Percentiles rank a stretch among this genome's conserved stretches.
These are phyloP conservation scores for Neospora caninum DNA, from an alignment of 169 alveolate species.

Conservation along the genomic window DNA sequence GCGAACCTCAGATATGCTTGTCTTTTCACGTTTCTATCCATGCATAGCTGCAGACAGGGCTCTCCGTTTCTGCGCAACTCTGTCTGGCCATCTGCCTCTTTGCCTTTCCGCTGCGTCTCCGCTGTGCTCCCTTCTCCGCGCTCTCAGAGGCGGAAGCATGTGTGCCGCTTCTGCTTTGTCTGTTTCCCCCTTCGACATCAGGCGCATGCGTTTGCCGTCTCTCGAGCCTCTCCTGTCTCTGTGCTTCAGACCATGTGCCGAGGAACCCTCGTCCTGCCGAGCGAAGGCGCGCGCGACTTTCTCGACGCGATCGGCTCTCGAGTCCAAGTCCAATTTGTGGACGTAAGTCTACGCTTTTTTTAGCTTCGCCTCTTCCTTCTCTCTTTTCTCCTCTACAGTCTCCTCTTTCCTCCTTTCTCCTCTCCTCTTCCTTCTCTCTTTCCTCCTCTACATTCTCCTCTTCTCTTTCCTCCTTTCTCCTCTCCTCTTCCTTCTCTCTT, in stretches of 20 bases:
- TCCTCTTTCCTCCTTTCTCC: neutral
- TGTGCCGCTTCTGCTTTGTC: too few relatives aligned
- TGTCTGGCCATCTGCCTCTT: too few relatives aligned
- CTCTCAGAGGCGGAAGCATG: too few relatives aligned
- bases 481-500: neutral
- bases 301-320: conserved; percentile 87
- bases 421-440: neutral
- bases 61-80: too few relatives aligned
- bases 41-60: too few relatives aligned
- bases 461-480: neutral
- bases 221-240: neutral
- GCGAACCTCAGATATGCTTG: too few relatives aligned
- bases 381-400: neutral
- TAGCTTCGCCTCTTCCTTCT: neutral
- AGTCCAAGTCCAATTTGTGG: conserved; percentile 87
- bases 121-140: too few relatives aligned
- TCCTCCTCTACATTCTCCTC: neutral
- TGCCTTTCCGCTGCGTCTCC: too few relatives aligned
- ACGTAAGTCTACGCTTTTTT: conserved; percentile 64
- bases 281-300: conserved; percentile 90
- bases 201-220: neutral
- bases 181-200: too few relatives aligned
- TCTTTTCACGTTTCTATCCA: too few relatives aligned
- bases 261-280: conserved; percentile 93
- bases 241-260: conserved; percentile 85